A percentile compares a stretch with the other conserved stretches of the same genome.
Conservation (phyloP, 257 asterid species). For the Penstemon eatonii region DNA sequence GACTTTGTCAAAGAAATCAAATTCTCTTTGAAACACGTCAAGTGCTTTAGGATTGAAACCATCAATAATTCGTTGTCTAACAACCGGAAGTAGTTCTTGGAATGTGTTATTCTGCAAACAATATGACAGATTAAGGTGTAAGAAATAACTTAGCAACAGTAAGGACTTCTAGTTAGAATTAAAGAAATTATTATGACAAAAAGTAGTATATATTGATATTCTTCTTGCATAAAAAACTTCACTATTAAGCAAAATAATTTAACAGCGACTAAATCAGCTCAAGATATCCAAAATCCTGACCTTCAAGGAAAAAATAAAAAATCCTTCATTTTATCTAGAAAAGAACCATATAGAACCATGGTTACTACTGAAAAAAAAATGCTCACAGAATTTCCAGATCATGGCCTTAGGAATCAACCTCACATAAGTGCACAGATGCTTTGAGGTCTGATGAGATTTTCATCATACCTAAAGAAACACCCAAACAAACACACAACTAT, state of each 20-base stretch:
- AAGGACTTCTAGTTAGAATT: conserved; percentile 10
- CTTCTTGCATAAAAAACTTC: conserved; percentile 19
- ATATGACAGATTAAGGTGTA: too few species aligned
- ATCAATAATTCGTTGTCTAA: conserved; percentile 80
- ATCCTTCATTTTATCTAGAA: not conserved
- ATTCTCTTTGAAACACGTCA: conserved; percentile 77
- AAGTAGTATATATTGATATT: conserved; percentile 4
- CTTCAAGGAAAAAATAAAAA: not conserved
- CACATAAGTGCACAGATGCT: not conserved
- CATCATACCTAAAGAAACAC: not conserved
- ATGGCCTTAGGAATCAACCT: not conserved
- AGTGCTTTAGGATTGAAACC: conserved; percentile 77
- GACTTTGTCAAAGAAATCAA: conserved; percentile 97
- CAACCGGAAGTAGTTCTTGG: conserved; percentile 78
- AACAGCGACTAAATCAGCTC: conserved; percentile 14
- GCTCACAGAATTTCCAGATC: not conserved
- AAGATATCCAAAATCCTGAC: conserved; percentile 7
- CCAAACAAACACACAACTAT: not conserved
- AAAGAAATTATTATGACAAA: conserved; percentile 24
- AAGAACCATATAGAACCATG: not conserved
- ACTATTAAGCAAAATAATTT: conserved; percentile 3
- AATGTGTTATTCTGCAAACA: conserved; percentile 60
- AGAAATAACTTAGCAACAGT: not conserved
- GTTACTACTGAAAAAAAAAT: not conserved
- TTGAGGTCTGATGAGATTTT: not conserved